Conservation (phyloP, 768 basidiomycete species). For the Suillus discolor region DNA sequence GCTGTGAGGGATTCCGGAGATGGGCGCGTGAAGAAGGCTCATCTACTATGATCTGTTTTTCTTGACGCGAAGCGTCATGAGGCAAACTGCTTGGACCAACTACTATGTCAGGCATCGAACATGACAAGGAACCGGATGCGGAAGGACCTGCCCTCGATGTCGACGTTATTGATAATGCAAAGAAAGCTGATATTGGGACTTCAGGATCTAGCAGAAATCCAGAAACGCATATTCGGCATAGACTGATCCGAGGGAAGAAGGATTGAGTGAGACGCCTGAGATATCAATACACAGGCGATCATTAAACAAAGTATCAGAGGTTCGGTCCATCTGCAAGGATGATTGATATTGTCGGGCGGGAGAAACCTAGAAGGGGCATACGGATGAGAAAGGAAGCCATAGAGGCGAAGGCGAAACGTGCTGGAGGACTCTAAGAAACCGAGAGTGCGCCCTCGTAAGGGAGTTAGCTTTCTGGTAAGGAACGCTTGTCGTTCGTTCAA, state of each 20-base stretch:
- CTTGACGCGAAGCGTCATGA: neutral
- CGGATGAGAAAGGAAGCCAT: slow-evolving; percentile 70
- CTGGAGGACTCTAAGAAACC: slow-evolving; percentile 75
- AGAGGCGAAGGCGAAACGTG: slow-evolving; percentile 62
- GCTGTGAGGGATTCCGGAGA: slow-evolving; percentile 47
- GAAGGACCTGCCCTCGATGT: slow-evolving; percentile 26
- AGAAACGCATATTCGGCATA: slow-evolving; percentile 75
- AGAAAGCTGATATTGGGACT: slow-evolving; percentile 52
- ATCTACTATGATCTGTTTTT: neutral
- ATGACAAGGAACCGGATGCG: slow-evolving; percentile 37
- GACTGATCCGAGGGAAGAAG: slow-evolving; percentile 50
- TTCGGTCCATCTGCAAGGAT: slow-evolving; percentile 73
- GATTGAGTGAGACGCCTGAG: slow-evolving; percentile 71
- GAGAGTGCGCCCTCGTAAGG: slow-evolving; percentile 78
- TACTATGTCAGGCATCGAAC: slow-evolving; percentile 15
- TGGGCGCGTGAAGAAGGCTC: slow-evolving; percentile 29
- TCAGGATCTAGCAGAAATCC: slow-evolving; percentile 90
- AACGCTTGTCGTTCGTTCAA: slow-evolving; percentile 25
- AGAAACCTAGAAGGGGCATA: slow-evolving; percentile 42
- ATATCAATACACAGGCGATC: slow-evolving; percentile 77
- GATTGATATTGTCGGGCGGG: slow-evolving; percentile 5
- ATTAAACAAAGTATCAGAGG: slow-evolving; percentile 83
- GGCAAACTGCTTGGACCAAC: neutral
- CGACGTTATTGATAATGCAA: slow-evolving; percentile 38
- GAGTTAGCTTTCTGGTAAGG: slow-evolving; percentile 48